Base-by-base conservation (phyloP, 23 red algal species). In the Gracilaria domingensis region DNA sequence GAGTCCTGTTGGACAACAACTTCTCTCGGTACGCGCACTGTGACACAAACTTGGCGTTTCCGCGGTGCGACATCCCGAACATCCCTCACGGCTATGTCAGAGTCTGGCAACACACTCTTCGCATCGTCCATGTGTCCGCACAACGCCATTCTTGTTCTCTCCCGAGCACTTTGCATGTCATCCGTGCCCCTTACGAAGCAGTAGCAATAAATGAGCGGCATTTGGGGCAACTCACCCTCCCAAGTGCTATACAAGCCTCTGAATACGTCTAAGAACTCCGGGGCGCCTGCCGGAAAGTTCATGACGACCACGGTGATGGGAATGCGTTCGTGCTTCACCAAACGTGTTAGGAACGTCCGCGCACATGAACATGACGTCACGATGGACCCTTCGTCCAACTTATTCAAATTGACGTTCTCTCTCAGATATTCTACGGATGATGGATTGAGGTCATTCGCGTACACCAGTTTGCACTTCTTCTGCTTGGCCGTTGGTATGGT, bases 371-470 rank as follows among this genome's bases (percentile, higher is more conserved):
- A 94, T 32, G 72, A 96, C 1, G 87, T 62, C 42, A 29, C n/a
- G 12, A 96, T 85, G 16, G 54, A 78, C 0, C 72, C 70, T 50
- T 40, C 79, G 53, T 66, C 91, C 47, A 98, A 51, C 49, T 59
- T 28, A 79, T 99, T 99, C 44, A 79, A 29, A 61, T 56, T 59
- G 36, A 89, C 79, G 79, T 99, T 99, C 54, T 45, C 51, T 53
- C 59, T 70, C 88, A 96, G 38, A 66, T 91, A 96, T 54, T 75
- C 61, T 5, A 90, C 79, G 33, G 75, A 89, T 13, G 84, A 42
- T 34, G 94, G 94, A 81, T 99, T 99, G 18, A 99, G 62, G 58
- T 99, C 97, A 61, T 96, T 96, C 24, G 89, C 97, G 60, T 94
- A 96, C 36, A 93, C 93, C 48, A 57, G 66, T 73, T 59, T 75